Evolutionary conservation across 2,329 filamentous ascomycete species (phyloP).

Genomic region (Chaetomiaceae sp.): DNA sequence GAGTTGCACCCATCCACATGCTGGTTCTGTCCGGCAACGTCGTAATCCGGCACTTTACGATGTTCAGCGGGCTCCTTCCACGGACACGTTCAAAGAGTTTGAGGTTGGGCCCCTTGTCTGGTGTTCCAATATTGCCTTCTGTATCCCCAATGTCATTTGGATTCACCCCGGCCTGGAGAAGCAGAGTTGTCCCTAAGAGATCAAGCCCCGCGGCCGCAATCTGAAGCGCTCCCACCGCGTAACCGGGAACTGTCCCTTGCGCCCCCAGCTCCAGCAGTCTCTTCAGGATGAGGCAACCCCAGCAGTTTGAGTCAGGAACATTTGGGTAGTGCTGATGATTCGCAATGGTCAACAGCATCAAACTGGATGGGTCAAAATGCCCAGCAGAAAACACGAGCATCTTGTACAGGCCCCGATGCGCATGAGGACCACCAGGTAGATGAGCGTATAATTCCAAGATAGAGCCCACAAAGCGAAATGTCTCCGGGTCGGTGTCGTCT

Average conservation of each 20-base stretch:
- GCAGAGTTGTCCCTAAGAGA: background rate
- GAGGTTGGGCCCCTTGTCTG: background rate
- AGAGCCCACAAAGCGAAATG: background rate
- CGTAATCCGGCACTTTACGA: background rate
- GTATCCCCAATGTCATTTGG: slow-evolving; percentile 7
- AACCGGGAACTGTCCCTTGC: background rate
- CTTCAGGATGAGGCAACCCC: background rate
- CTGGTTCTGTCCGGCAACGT: no score
- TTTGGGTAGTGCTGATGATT: background rate
- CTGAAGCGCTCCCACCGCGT: background rate
- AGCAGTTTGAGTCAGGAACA: background rate
- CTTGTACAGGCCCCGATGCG: background rate
- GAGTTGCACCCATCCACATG: no score
- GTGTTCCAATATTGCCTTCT: slow-evolving; percentile 2
- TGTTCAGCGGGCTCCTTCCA: background rate
- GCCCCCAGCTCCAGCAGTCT: background rate
- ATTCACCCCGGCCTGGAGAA: slow-evolving; percentile 11
- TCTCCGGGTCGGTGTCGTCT: background rate
- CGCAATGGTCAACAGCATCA: slow-evolving; percentile 3
- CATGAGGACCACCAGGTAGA: background rate
- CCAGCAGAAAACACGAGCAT: background rate
- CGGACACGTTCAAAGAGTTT: background rate
- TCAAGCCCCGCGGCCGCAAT: background rate
- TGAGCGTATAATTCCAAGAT: slow-evolving; percentile 5
- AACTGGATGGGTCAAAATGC: background rate